Evolutionary conservation across 148 eudicot species (phyloP).

Genomic region (Amaranthus hypochondriacus): DNA sequence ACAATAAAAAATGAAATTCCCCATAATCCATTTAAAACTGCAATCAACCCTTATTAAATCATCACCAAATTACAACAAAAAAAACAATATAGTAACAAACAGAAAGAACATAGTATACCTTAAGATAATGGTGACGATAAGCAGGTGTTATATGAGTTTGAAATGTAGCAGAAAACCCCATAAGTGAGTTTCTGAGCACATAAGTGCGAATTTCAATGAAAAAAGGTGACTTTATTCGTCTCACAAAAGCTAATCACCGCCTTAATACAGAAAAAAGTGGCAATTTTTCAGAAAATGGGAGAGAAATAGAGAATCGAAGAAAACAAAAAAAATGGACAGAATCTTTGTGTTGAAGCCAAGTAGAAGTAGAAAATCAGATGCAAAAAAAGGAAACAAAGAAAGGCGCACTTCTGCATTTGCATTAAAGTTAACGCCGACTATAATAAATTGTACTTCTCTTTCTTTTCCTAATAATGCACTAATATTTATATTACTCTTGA

Average conservation of each 20-base stretch:
- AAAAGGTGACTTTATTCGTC: too few relatives aligned
- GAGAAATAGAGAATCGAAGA: background rate
- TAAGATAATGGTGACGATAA: constrained; percentile 20
- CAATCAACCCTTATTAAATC: too few relatives aligned
- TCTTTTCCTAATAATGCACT: too few relatives aligned
- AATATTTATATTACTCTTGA: too few relatives aligned
- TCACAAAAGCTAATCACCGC: background rate
- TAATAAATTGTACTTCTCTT: too few relatives aligned
- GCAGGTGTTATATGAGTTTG: constrained; percentile 21
- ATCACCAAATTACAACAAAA: too few relatives aligned
- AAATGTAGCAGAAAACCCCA: constrained; percentile 35
- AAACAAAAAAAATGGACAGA: background rate
- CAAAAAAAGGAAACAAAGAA: background rate
- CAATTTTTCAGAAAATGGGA: background rate
- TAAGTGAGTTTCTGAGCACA: constrained; percentile 24
- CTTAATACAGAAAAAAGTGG: background rate
- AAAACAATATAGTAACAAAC: background rate
- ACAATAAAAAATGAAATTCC: background rate
- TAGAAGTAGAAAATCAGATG: background rate
- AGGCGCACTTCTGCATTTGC: background rate
- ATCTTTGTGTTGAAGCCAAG: background rate
- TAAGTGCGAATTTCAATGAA: constrained; percentile 9
- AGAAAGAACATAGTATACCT: constrained; percentile 17
- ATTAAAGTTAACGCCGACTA: too few relatives aligned
- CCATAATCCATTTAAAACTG: background rate